Evolutionary conservation across 2,329 filamentous ascomycete species (phyloP).

Genomic region (Diaporthe sp.): DNA sequence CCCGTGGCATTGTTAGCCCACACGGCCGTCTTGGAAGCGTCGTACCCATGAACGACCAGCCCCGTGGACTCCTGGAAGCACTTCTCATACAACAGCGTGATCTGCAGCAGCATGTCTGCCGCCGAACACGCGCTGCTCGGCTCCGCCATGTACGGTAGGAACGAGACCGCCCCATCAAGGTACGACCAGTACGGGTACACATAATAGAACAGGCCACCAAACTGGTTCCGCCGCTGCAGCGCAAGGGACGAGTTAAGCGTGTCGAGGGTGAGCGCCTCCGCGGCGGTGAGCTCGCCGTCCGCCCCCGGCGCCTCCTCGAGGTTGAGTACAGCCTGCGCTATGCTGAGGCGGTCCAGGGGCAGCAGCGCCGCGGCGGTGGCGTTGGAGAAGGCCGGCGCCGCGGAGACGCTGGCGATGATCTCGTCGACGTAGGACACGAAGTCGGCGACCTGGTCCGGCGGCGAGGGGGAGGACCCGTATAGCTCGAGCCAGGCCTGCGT

Average conservation of each 20-base stretch:
- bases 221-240: conserved; percentile 38
- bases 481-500: conserved; percentile 38
- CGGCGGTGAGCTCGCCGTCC: not conserved
- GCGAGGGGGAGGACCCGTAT: conserved; percentile 7
- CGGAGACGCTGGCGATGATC: conserved; percentile 56
- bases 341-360: conserved; percentile 39
- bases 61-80: conserved; percentile 56
- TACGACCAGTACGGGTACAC: conserved; percentile 43
- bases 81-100: conserved; percentile 60
- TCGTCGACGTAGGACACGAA: conserved; percentile 46
- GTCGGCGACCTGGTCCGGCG: not conserved
- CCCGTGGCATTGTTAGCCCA: conserved; percentile 68
- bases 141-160: conserved; percentile 62
- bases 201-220: conserved; percentile 42
- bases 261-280: conserved; percentile 27
- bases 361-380: conserved; percentile 21
- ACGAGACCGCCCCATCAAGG: conserved; percentile 43
- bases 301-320: not conserved
- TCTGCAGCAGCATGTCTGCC: conserved; percentile 61
- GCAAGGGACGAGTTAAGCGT: conserved; percentile 37
- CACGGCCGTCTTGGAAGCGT: conserved; percentile 59
- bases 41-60: conserved; percentile 68
- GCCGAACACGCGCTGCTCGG: conserved; percentile 58
- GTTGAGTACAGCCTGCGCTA: conserved; percentile 33
- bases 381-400: conserved; percentile 52